Base-by-base conservation (phyloP, 352 stramenopile genomes). In the Phytophthora cactorum region DNA sequence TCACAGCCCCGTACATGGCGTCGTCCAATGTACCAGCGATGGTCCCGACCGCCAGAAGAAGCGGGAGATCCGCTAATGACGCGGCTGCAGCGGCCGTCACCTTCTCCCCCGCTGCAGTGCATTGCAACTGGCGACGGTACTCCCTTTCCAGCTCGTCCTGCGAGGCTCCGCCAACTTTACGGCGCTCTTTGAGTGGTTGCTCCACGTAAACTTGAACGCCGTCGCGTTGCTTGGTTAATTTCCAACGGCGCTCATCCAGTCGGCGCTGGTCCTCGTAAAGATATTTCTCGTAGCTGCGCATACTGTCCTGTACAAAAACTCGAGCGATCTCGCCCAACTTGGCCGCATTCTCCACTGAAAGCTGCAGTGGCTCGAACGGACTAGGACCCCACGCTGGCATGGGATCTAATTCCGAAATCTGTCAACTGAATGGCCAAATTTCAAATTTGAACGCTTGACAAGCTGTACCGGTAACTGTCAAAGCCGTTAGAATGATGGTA, bases 1-100 rank as follows among this genome's bases (percentile, higher is more conserved):
- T 69, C 44, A 83, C 62, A 1, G 68, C 54, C 10, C 77, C 77
- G 60, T 81, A 83, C 75, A 85, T 78, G 27, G 66, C 65, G 54
- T 85, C 74, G 44, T 83, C 74, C 45, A 85, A 28, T 1, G 63
- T 72, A 5, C 72, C 74, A 0, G 61, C 66, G 22, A 81, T 63
- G 0, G 74, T 66, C 22, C 77, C 74, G 12, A 81, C 61, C 0
- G 68, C 68, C 28, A 75, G 34, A 31, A 82, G 32, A 36, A 75
- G 54, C 8, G 73, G 61, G 5, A 81, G 68, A 27, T 79, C 67
- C 0, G 61, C 61, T 4, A 74, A 54, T 8, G 70, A 71, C 34
- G 56, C 66, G 2, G 62, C 61, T 0, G 70, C 65, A 43, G 70
- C 62, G 8, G 60, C 50, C 28, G 60, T 64, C 9, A 64, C 57